These are phyloP conservation scores for Trichosporon inkin DNA, from an alignment of 1,284 basidiomycete genomes.

Conservation along the genomic window DNA sequence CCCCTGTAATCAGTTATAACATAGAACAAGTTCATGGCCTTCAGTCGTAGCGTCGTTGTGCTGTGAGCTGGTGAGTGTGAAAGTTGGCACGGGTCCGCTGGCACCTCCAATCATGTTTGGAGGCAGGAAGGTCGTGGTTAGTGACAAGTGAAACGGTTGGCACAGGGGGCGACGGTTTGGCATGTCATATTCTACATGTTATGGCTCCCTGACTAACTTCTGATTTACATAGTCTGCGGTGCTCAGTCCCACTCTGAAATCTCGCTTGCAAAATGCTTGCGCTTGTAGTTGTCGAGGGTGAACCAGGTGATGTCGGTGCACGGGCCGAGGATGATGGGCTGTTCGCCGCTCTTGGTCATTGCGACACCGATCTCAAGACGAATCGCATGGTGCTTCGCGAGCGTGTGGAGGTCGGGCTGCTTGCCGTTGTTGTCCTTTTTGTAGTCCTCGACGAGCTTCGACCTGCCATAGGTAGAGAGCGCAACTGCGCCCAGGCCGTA, in stretches of 20 bases:
- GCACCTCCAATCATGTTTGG: too few relatives aligned
- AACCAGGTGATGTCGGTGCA: neutral
- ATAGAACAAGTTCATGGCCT: too few relatives aligned
- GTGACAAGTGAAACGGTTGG: too few relatives aligned
- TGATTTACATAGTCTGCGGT: neutral
- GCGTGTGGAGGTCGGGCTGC: neutral
- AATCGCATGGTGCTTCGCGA: neutral
- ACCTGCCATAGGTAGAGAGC: neutral
- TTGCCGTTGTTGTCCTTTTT: neutral
- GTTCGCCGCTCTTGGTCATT: neutral
- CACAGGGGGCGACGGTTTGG: too few relatives aligned
- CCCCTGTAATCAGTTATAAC: too few relatives aligned
- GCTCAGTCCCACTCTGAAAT: conserved; percentile 7
- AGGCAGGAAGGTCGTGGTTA: too few relatives aligned
- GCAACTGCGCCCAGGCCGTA: neutral
- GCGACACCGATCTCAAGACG: neutral
- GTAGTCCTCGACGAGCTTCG: neutral
- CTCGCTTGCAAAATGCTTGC: neutral
- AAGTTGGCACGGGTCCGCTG: too few relatives aligned
- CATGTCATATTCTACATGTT: too few relatives aligned
- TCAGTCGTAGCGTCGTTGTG: too few relatives aligned
- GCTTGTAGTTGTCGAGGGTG: neutral
- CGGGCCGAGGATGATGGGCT: neutral
- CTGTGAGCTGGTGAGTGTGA: too few relatives aligned
- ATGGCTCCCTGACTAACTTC: neutral